These are phyloP conservation scores for Trichoderma cornu-damae DNA, from an alignment of 2,329 filamentous ascomycete genomes.

Conservation along the genomic window DNA sequence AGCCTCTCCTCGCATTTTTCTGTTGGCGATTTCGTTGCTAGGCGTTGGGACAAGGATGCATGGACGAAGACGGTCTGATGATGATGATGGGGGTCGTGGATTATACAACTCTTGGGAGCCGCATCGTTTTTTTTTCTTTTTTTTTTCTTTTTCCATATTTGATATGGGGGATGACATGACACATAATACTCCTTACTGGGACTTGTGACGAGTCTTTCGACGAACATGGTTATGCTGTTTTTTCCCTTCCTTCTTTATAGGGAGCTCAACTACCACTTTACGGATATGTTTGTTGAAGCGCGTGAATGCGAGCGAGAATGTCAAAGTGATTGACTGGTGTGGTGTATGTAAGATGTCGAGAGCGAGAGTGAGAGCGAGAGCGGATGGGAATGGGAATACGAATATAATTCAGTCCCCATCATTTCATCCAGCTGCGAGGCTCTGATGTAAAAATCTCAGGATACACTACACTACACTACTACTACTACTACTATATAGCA, in stretches of 20 bases:
- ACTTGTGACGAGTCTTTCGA: constrained; percentile 3
- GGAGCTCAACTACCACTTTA: background rate
- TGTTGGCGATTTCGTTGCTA: background rate
- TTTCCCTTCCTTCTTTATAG: background rate
- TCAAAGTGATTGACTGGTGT: background rate
- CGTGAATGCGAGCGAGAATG: background rate
- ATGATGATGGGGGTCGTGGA: constrained; percentile 2
- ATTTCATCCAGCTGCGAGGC: background rate
- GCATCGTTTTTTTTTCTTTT: no score
- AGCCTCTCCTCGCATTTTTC: background rate
- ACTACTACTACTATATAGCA: constrained; percentile 18
- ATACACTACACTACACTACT: no score
- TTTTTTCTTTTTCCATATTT: constrained; percentile 1
- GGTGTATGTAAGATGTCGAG: background rate
- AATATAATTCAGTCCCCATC: background rate
- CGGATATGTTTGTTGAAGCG: background rate
- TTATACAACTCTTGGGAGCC: background rate
- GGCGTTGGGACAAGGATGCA: constrained; percentile 7
- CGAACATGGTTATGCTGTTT: background rate
- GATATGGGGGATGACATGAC: background rate
- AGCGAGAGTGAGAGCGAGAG: background rate
- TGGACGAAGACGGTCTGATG: background rate
- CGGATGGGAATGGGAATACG: background rate
- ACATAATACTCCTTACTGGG: constrained; percentile 9
- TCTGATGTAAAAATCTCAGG: constrained; percentile 5